Evolutionary conservation across 495 filamentous ascomycete species (phyloP), one percentile per base, ranked within the genome.

Genomic region (Jackrogersella minutella): DNA sequence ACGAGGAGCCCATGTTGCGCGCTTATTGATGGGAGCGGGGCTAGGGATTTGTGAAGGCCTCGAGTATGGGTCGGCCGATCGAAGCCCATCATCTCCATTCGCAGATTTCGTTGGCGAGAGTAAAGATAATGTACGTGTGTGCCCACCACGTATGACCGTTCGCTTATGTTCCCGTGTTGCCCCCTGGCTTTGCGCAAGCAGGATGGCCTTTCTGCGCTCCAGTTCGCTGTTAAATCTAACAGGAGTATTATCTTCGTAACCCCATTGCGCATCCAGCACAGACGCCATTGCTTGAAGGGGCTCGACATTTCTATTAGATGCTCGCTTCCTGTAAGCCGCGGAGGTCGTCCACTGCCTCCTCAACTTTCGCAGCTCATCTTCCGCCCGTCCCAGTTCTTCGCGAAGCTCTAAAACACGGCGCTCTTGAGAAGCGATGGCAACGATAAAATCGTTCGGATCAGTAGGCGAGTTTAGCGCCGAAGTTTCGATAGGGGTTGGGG

Each of bases 341-440:
- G 93, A 88, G 21, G 80, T 75, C 2, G 90, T 84, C 91, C 92
- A 88, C 70, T 95, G 91, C 62, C 86, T 90, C 77, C 97, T 97
- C 46, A 98, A 79, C 58, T 80, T 86, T 30, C 80, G 77, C 58
- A 99, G 79, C 31, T 97, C 92, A 3, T 76, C 73, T 72, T 98
- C 95, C 8, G 95, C 93, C 53, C 87, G 88, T 6, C 79, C 75
- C 10, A 99, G 82, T 74, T 97, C 95, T 74, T 98, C 95, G 47
- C 88, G 89, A 28, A 98, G 81, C 79, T 98, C 95, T 39, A 99
- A 79, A 5, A 99, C 94, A 51, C 86, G 87, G n/a, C 95, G 87
- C 74, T 99, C 95, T 76, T 97, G 93, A 4, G 92, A 89, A 11
- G 95, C 95, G 56, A 98, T 88, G 30, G 92, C 90, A 33, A 91